Conservation (phyloP, 306 rosid species). For the Vigna nakashimae region DNA sequence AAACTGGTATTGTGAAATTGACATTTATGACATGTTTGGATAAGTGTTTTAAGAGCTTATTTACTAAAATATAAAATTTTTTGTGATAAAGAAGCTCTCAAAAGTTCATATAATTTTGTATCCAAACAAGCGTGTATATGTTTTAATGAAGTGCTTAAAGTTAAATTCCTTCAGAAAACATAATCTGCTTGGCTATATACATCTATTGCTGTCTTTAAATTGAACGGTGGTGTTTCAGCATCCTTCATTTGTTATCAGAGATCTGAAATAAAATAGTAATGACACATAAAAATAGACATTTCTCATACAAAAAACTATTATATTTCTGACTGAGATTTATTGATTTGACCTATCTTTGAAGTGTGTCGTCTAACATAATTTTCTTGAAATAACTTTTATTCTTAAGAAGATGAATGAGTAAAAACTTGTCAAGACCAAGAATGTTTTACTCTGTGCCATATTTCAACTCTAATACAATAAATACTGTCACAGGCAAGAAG, state of each 20-base stretch:
- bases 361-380: background rate
- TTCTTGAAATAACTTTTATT: constrained; percentile 17
- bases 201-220: background rate
- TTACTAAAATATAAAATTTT: too few species aligned
- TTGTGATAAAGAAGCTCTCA: too few species aligned
- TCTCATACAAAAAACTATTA: too few species aligned
- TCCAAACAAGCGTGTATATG: background rate
- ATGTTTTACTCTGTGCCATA: constrained; percentile 2
- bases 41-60: too few species aligned
- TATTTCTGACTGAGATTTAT: background rate
- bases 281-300: background rate
- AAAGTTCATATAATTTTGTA: too few species aligned
- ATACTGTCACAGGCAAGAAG: constrained; percentile 72
- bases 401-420: background rate
- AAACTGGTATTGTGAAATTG: constrained; percentile 8
- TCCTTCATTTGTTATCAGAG: background rate
- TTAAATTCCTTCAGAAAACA: constrained; percentile 23
- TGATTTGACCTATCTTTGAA: constrained; percentile 10
- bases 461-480: constrained; percentile 34
- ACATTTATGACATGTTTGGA: background rate
- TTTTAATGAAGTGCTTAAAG: background rate
- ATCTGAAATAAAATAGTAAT: constrained; percentile 28
- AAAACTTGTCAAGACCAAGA: background rate
- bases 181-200: constrained; percentile 14
- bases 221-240: background rate